phyloP scores from a whole-genome alignment of 345 rosid species.

The Limnanthes douglasii region DNA sequence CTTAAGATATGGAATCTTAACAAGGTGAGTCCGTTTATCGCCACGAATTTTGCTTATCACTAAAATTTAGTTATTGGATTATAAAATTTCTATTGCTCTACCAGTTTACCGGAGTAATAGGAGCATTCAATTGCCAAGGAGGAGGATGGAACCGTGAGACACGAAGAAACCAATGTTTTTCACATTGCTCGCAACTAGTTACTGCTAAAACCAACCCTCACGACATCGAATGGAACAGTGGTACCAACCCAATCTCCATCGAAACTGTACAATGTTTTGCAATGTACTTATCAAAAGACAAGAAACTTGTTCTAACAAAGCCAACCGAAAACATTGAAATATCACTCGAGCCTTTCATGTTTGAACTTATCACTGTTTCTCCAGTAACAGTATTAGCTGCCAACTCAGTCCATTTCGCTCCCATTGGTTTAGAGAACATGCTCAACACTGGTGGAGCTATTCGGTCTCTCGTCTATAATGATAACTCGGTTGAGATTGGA shows the following conservation, averaged over 20 bases:
- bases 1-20: conserved; percentile 98
- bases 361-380: conserved; percentile 72
- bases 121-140: conserved; percentile 96
- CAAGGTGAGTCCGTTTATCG: conserved; percentile 29
- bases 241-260: conserved; percentile 47
- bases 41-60: not conserved
- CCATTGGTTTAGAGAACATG: conserved; percentile 77
- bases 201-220: conserved; percentile 36
- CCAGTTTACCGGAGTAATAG: conserved; percentile 74
- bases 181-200: conserved; percentile 37
- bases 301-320: conserved; percentile 47
- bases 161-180: conserved; percentile 59
- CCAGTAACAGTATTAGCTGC: conserved; percentile 31
- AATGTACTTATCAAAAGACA: conserved; percentile 53
- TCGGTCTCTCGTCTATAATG: conserved; percentile 25
- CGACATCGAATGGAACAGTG: conserved; percentile 78
- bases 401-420: conserved; percentile 48
- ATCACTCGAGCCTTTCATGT: conserved; percentile 60
- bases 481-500: conserved; percentile 23
- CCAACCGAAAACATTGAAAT: conserved; percentile 33
- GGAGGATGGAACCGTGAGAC: conserved; percentile 91
- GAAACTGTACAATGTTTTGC: conserved; percentile 46
- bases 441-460: conserved; percentile 84
- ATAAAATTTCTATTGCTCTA: conserved; percentile 3
- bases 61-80: not conserved